Evolutionary conservation across 306 rosid genomes (phyloP), one percentile per base, ranked within the genome.

Genomic region (Corylus avellana): DNA sequence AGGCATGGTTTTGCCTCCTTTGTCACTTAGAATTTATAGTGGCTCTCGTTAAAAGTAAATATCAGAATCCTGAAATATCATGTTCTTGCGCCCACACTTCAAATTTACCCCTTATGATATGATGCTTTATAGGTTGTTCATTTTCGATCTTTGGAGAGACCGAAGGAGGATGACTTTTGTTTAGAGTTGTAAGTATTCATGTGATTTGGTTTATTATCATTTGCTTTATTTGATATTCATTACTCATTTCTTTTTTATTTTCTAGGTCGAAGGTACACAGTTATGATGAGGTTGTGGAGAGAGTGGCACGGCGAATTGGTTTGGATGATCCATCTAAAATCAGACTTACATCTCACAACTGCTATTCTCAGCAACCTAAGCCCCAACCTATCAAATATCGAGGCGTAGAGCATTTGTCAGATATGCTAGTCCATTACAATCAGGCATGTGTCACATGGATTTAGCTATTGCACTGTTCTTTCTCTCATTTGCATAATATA

Each of bases 281-380:
- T 58, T 92, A 92, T 73, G 94, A 92, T 73, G 92, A 90, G 10
- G 95, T 92, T 53, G 93, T 89, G 70, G 92, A 82, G 69, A 90
- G 88, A 80, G 90, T 93, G 20, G 94, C 97, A 32, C 76, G 71
- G 62, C 86, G 80, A 77, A 80, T 93, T 84, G 89, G 87, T 61
- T 80, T 90, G 89, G 86, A 82, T 11, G 98, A 93, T 88, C 89
- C 98, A 72, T 90, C 94, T 27, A 93, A 91, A 87, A 86, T 93
- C 70, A 84, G 97, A 81, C 94, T 93, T 42, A 93, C 98, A 56
- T 87, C 97, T 76, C 98, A 93, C 78, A 93, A 91, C 83, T 93
- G 98, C 84, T 91, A 93, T 63, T 90, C 94, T 59, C 97, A 93
- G 81, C 98, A 88, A 83, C 98, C 98, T 79, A 93, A 93, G 79